phyloP scores from a whole-genome alignment of 2,329 filamentous ascomycete genomes.

The Aureobasidium sp. region DNA sequence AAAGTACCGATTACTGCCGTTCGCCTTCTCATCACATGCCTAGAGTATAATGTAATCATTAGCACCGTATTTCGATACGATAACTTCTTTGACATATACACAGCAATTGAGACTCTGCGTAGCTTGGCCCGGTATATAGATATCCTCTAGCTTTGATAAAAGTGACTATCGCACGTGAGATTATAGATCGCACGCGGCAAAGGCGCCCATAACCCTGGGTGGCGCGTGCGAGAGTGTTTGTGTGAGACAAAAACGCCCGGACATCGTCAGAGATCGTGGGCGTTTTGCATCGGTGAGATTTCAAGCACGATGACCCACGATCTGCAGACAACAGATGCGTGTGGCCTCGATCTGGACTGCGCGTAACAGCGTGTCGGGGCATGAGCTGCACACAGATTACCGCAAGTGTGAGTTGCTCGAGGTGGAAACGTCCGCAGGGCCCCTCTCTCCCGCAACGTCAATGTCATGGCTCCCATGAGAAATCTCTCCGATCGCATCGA shows the following conservation, averaged over 20 bases:
- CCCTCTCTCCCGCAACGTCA: neutral
- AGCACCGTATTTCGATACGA: no score
- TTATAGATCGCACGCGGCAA: neutral
- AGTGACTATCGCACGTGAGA: neutral
- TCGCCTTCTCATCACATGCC: no score
- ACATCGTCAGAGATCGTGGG: conserved; percentile 3
- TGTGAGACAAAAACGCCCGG: neutral
- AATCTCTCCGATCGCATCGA: conserved; percentile 8
- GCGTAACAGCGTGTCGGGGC: neutral
- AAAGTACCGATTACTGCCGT: no score
- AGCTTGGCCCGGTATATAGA: no score
- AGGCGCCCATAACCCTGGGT: neutral
- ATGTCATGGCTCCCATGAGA: neutral
- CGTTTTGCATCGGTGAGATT: conserved; percentile 1
- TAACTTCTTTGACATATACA: no score
- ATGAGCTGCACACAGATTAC: neutral
- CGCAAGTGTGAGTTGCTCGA: neutral
- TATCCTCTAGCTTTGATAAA: neutral
- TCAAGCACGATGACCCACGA: neutral
- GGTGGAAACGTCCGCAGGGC: neutral
- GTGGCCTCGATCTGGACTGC: neutral
- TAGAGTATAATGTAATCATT: no score
- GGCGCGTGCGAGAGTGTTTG: neutral
- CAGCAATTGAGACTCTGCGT: no score
- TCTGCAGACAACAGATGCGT: neutral